Percentiles rank a stretch among this genome's conserved stretches.
Conservation (phyloP, 2,329 filamentous ascomycete species). For the Hymenoscyphus fraxineus region DNA sequence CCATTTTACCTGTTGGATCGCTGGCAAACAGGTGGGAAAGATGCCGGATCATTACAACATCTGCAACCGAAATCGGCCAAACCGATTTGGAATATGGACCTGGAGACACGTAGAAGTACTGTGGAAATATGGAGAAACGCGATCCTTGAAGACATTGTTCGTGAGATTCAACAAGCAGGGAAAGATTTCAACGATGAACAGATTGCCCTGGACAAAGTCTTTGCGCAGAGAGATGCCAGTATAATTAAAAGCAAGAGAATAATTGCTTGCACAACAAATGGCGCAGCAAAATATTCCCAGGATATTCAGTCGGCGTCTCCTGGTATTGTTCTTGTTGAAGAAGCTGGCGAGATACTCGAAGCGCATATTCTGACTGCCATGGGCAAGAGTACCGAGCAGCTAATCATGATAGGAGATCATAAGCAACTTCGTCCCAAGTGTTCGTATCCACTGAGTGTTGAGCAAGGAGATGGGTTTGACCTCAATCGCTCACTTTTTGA, state of each 20-base stretch:
- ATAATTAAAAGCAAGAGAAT: slow-evolving; percentile 54
- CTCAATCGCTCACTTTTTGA: slow-evolving; percentile 69
- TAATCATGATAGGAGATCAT: slow-evolving; percentile 71
- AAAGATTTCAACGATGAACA: slow-evolving; percentile 43
- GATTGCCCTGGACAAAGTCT: slow-evolving; percentile 41
- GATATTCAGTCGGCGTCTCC: slow-evolving; percentile 52
- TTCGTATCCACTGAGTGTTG: slow-evolving; percentile 53
- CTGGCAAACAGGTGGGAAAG: slow-evolving; percentile 46
- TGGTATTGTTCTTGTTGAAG: slow-evolving; percentile 60
- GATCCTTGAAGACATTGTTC: slow-evolving; percentile 49
- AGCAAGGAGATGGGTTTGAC: slow-evolving; percentile 62
- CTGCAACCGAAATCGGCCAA: slow-evolving; percentile 28
- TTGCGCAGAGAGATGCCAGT: slow-evolving; percentile 40
- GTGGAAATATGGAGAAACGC: slow-evolving; percentile 42
- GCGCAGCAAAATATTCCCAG: slow-evolving; percentile 57
- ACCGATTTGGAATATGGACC: slow-evolving; percentile 51
- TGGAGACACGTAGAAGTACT: slow-evolving; percentile 36
- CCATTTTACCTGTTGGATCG: slow-evolving; percentile 48
- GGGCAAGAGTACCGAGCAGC: slow-evolving; percentile 51
- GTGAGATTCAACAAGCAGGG: slow-evolving; percentile 39
- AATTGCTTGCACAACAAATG: slow-evolving; percentile 69
- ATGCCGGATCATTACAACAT: slow-evolving; percentile 44
- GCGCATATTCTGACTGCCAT: slow-evolving; percentile 62
- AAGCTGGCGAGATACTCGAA: slow-evolving; percentile 71
- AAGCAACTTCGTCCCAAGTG: slow-evolving; percentile 67